A percentile compares a stretch with the other conserved stretches of the same genome.
Conservation (phyloP, 345 rosid genomes). For the Gossypium anomalum region DNA sequence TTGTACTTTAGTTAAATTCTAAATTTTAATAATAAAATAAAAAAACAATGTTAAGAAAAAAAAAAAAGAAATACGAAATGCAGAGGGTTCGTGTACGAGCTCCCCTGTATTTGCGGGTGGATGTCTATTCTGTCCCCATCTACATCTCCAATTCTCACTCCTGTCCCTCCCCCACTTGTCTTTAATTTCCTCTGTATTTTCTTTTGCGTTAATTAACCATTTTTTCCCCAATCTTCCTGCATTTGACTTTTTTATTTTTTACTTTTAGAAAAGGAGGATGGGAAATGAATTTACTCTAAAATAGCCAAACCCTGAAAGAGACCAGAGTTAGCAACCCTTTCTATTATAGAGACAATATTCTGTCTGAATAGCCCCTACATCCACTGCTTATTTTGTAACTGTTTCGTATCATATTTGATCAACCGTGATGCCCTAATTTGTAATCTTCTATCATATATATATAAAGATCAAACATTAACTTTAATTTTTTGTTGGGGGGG, state of each 20-base stretch:
- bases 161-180: conserved; percentile 23
- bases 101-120: conserved; percentile 57
- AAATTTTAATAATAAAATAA: background rate
- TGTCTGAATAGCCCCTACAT: background rate
- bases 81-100: conserved; percentile 27
- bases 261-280: background rate
- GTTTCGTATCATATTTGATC: background rate
- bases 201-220: background rate
- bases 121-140: conserved; percentile 61
- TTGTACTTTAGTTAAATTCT: background rate
- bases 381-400: background rate
- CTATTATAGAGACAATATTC: background rate
- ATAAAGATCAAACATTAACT: background rate
- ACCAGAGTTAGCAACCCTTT: background rate
- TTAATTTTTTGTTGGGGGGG: background rate
- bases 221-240: background rate
- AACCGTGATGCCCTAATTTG: conserved; percentile 4
- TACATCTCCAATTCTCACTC: conserved; percentile 33
- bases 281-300: conserved; percentile 1
- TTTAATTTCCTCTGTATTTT: background rate
- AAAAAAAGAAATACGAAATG: background rate
- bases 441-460: background rate
- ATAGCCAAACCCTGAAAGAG: conserved; percentile 9
- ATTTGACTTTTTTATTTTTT: background rate
- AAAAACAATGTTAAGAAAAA: no score